These are phyloP conservation scores for Chalciporus chontae DNA, from an alignment of 768 basidiomycete species.

Conservation along the genomic window DNA sequence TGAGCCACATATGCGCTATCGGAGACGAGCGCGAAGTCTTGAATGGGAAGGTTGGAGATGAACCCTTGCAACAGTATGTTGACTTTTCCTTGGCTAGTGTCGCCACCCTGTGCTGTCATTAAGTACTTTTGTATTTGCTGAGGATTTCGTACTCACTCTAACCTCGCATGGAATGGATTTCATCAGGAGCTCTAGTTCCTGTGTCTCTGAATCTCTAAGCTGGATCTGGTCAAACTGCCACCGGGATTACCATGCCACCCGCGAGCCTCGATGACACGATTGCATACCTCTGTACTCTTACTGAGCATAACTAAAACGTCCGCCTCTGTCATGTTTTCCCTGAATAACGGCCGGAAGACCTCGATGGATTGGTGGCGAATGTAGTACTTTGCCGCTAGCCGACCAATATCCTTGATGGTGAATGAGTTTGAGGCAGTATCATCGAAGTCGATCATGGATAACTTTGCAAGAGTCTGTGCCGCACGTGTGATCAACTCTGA, in stretches of 20 bases:
- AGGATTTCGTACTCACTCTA: slow-evolving; percentile 44
- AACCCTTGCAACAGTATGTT: slow-evolving; percentile 91
- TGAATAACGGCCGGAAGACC: slow-evolving; percentile 77
- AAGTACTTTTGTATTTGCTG: neutral
- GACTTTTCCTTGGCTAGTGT: slow-evolving; percentile 77
- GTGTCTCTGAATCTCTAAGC: slow-evolving; percentile 82
- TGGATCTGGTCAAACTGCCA: slow-evolving; percentile 90
- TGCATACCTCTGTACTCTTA: slow-evolving; percentile 81
- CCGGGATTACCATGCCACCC: neutral
- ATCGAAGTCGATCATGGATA: slow-evolving; percentile 83
- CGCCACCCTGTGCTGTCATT: slow-evolving; percentile 46
- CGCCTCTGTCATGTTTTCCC: slow-evolving; percentile 85
- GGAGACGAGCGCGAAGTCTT: slow-evolving; percentile 95
- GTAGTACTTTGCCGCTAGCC: slow-evolving; percentile 96
- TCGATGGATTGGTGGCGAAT: slow-evolving; percentile 83
- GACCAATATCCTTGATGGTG: slow-evolving; percentile 82
- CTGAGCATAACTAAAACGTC: slow-evolving; percentile 85
- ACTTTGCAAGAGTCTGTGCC: slow-evolving; percentile 60
- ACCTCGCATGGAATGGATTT: slow-evolving; percentile 76
- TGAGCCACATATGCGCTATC: slow-evolving; percentile 93
- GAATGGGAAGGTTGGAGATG: slow-evolving; percentile 75
- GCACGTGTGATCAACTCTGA: slow-evolving; percentile 63
- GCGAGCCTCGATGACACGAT: neutral
- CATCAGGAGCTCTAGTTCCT: slow-evolving; percentile 74
- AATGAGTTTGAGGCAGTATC: slow-evolving; percentile 48